A percentile compares a stretch with the other conserved stretches of the same genome.
These are phyloP conservation scores for Neurospora sp. DNA, from an alignment of 495 filamentous ascomycete genomes.

Conservation along the genomic window DNA sequence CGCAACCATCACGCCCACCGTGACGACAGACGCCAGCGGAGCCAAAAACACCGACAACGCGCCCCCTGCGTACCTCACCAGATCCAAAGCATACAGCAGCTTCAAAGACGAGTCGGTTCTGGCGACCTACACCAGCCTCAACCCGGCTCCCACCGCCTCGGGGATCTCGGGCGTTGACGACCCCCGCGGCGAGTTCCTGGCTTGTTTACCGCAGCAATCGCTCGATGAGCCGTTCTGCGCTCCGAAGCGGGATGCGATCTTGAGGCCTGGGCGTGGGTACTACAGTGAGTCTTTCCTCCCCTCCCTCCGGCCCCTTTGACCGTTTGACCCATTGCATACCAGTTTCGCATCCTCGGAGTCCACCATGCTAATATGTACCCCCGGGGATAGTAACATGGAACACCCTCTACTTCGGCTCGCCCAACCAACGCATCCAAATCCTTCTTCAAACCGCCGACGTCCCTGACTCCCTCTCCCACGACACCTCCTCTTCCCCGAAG, in stretches of 20 bases:
- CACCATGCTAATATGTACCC: background rate
- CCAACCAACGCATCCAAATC: background rate
- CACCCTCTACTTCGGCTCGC: conserved; percentile 9
- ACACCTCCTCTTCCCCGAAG: conserved; percentile 4
- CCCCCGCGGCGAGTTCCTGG: conserved; percentile 16
- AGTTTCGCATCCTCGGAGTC: background rate
- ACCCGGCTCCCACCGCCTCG: conserved; percentile 18
- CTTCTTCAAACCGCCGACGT: conserved; percentile 5
- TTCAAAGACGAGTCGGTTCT: conserved; percentile 8
- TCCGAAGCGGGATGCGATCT: conserved; percentile 12
- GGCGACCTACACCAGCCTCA: conserved; percentile 18
- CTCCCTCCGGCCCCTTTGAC: too few species aligned
- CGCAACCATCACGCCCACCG: conserved; percentile 15
- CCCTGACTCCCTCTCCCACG: background rate
- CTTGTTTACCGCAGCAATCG: conserved; percentile 13
- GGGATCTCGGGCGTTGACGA: background rate
- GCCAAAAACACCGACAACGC: conserved; percentile 12
- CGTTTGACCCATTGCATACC: background rate
- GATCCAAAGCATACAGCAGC: conserved; percentile 15
- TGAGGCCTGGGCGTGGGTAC: conserved; percentile 16
- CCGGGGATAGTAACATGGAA: conserved; percentile 17
- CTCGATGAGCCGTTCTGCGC: conserved; percentile 19
- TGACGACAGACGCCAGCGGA: conserved; percentile 13
- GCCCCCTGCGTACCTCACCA: conserved; percentile 12
- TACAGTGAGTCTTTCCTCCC: conserved; percentile 14